Conservation (phyloP, 805 yeast species). For the Wickerhamiella bombiphila region DNA sequence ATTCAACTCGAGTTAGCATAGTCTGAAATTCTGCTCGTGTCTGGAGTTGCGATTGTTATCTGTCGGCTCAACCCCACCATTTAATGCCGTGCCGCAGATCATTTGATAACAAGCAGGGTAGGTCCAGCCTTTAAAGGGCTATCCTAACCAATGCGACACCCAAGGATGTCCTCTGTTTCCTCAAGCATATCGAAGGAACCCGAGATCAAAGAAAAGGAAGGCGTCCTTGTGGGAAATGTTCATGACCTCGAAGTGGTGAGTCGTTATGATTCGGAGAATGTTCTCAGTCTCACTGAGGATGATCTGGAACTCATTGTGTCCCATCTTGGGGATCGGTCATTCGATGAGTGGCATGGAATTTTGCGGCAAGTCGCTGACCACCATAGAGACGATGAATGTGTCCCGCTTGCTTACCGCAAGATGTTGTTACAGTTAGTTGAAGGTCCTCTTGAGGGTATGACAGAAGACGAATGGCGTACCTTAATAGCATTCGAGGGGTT, state of each 20-base stretch:
- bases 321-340: slow-evolving; percentile 18
- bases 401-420: slow-evolving; percentile 28
- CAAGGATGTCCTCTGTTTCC: too few relatives aligned
- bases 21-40: too few relatives aligned
- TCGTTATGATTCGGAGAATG: neutral
- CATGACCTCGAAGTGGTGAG: neutral
- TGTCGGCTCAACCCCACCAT: too few relatives aligned
- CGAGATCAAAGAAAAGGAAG: neutral
- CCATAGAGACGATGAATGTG: slow-evolving; percentile 35
- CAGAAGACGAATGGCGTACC: slow-evolving; percentile 17
- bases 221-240: neutral
- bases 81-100: too few relatives aligned
- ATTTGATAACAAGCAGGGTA: too few relatives aligned
- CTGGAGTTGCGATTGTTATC: too few relatives aligned
- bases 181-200: too few relatives aligned
- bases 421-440: slow-evolving; percentile 22
- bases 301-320: slow-evolving; percentile 9
- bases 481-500: slow-evolving; percentile 29
- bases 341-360: slow-evolving; percentile 29
- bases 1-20: too few relatives aligned
- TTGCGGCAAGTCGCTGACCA: slow-evolving; percentile 28
- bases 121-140: too few relatives aligned
- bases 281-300: slow-evolving; percentile 13
- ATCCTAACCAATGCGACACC: too few relatives aligned
- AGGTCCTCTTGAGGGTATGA: slow-evolving; percentile 6